These are phyloP conservation scores for Colletotrichum karsti DNA, from an alignment of 2,329 filamentous ascomycete species.

Conservation along the genomic window DNA sequence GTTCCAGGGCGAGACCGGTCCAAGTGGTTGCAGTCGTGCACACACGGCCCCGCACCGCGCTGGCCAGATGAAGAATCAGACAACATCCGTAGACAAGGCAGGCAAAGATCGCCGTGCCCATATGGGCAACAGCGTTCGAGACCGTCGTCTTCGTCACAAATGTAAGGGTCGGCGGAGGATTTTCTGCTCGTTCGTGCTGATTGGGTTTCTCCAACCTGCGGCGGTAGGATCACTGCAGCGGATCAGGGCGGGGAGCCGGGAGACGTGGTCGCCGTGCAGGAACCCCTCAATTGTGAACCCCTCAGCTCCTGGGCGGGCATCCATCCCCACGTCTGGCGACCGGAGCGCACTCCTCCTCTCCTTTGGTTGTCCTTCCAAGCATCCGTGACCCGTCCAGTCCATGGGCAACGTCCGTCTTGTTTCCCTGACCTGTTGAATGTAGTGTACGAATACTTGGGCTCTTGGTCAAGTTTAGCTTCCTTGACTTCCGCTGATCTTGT, in stretches of 20 bases:
- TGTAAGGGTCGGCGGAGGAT: slow-evolving; percentile 3
- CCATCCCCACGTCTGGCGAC: neutral
- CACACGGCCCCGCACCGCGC: neutral
- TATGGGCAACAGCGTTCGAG: neutral
- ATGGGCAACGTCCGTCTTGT: slow-evolving; percentile 9
- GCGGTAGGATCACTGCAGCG: slow-evolving; percentile 9
- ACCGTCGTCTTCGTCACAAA: neutral
- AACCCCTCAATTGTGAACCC: slow-evolving; percentile 20
- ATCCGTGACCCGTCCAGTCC: neutral
- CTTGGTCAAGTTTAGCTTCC: slow-evolving; percentile 1
- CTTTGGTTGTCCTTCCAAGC: neutral
- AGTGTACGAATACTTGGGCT: too few relatives aligned
- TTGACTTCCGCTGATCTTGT: slow-evolving; percentile 15
- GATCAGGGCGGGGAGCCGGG: slow-evolving; percentile 20
- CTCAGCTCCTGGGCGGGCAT: neutral
- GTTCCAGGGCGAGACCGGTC: slow-evolving; percentile 7
- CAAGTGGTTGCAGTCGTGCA: neutral
- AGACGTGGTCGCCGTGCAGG: slow-evolving; percentile 12
- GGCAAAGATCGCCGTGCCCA: neutral
- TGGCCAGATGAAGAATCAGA: neutral
- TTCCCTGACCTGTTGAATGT: too few relatives aligned
- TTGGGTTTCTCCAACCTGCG: slow-evolving; percentile 7
- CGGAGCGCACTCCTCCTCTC: neutral
- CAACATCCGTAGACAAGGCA: neutral
- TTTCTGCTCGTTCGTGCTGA: neutral